Base-by-base conservation (phyloP, 177 flowering plant species). In the Vitis hybrid region DNA sequence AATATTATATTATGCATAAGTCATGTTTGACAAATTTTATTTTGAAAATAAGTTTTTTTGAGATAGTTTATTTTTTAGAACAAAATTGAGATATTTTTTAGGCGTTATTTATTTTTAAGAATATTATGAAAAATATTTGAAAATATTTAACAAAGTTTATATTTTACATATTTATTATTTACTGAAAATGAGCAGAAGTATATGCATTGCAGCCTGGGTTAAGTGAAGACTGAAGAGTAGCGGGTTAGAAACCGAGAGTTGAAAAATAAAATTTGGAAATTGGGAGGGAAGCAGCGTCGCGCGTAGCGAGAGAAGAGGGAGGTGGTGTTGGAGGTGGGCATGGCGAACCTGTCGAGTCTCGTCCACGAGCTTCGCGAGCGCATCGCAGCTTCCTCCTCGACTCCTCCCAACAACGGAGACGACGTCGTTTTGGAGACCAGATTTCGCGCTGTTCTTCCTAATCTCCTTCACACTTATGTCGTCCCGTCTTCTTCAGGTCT, bases 281-380 rank as follows among this genome's bases (percentile, higher is more conserved):
- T 59, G 73, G 62, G 69, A 56, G 59, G 59, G 63, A 60, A 50
- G 20, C 59, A 55, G 52, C 18, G 33, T 5, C 8, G 47, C 47
- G 47, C 7, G 8, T 8, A 70, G 52, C 18, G 62, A 60, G 53
- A 49, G 64, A 67, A 64, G 66, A 56, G 62, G 60, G 67, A 47
- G 49, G 38, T 13, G 38, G 47, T 38, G 47, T 38, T 5, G 71
- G 50, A 79, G 31, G 75, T 69, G 68, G 73, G 68, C 18, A 93
- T 88, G 95, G 89, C 89, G 77, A 89, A 82, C 68, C 88, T 95
- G 47, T 92, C 94, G 22, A 90, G 92, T 76, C 85, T 96, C 14
- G 87, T 96, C 8, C 98, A 84, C 85, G 98, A 96, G 76, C 95
- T 96, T 5, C 97, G 99, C 3, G 98, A 94, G 64, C 88, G 97